Percentiles rank a stretch among this genome's conserved stretches.
These are phyloP conservation scores for Podila epicladia DNA, from an alignment of 192 early-diverging fungal species.

Conservation along the genomic window DNA sequence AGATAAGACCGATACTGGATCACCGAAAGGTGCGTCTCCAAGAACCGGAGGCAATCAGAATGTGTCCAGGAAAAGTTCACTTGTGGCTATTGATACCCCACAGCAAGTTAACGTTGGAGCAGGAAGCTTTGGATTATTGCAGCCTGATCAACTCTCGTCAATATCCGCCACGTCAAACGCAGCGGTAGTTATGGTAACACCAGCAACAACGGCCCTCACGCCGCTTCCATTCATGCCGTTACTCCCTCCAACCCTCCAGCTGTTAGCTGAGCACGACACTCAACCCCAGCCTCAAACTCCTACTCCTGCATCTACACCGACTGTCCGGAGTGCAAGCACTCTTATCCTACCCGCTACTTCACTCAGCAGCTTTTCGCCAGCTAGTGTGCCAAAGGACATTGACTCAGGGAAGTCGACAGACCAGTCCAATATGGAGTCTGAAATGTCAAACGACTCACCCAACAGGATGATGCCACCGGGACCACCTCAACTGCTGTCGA, in stretches of 20 bases:
- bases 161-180: not conserved
- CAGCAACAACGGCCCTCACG: not conserved
- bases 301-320: slow-evolving; percentile 37
- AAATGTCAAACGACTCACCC: not conserved
- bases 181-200: not conserved
- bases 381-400: not conserved
- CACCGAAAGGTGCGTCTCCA: slow-evolving; percentile 8
- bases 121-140: not conserved
- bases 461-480: not conserved
- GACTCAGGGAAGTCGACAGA: not conserved
- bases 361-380: not conserved
- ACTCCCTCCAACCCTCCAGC: not conserved
- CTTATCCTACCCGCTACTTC: not conserved
- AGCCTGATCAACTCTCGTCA: not conserved
- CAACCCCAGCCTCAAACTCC: slow-evolving; percentile 28
- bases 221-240: not conserved
- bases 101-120: slow-evolving; percentile 9
- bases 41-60: not conserved
- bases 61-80: slow-evolving; percentile 30
- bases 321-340: not conserved
- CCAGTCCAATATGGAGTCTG: not conserved
- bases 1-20: slow-evolving; percentile 12
- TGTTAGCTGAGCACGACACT: not conserved
- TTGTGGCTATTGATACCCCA: slow-evolving; percentile 2
- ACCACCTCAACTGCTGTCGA: not conserved